These are phyloP conservation scores for Casuarina equisetifolia DNA, from an alignment of 306 rosid species.

Conservation along the genomic window DNA sequence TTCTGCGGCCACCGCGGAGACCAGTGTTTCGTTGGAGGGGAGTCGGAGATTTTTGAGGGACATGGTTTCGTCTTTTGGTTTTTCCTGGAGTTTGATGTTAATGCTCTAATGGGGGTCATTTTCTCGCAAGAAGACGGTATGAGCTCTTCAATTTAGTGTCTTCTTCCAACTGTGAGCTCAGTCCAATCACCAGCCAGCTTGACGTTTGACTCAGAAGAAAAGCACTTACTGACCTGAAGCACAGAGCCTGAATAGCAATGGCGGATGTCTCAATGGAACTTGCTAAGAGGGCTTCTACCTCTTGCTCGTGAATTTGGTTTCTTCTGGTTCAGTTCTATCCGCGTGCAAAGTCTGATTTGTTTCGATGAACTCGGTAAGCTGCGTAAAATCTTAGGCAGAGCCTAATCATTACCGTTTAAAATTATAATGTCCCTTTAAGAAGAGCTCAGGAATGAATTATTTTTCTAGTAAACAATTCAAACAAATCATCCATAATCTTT, in stretches of 20 bases:
- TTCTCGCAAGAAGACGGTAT: not conserved
- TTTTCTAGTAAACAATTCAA: not conserved
- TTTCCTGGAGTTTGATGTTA: not conserved
- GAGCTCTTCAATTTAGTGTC: not conserved
- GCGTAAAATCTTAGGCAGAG: not conserved
- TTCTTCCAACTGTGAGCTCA: no score
- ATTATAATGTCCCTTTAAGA: no score
- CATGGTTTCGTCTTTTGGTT: not conserved
- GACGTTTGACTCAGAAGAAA: no score
- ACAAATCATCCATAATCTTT: slow-evolving; percentile 25
- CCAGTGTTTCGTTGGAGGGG: slow-evolving; percentile 24
- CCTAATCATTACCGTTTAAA: no score
- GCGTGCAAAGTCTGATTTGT: not conserved
- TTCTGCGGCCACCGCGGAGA: slow-evolving; percentile 15
- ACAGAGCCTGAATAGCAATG: no score
- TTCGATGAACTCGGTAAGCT: not conserved
- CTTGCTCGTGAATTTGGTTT: not conserved
- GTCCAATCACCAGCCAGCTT: no score
- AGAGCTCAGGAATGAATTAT: no score
- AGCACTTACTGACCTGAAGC: no score
- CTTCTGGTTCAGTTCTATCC: not conserved
- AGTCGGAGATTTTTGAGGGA: slow-evolving; percentile 2
- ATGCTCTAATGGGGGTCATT: no score
- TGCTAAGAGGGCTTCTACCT: not conserved
- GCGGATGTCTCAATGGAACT: not conserved